Evolutionary conservation across 2,329 filamentous ascomycete species (phyloP), one percentile per base, ranked within the genome.

Genomic region (Epichloe glyceriae): DNA sequence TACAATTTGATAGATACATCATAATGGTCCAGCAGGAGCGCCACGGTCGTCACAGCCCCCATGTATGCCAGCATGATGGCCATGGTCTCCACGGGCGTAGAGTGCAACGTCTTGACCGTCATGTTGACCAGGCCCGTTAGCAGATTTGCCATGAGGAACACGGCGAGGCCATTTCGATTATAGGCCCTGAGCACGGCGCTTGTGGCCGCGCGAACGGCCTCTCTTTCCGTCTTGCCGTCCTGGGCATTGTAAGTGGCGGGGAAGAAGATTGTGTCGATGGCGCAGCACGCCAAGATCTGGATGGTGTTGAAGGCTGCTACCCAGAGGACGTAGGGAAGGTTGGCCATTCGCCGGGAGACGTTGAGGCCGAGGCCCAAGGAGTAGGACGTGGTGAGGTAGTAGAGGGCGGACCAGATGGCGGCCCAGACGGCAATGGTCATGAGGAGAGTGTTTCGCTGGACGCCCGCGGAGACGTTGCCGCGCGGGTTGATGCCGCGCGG

Each of bases 281-380:
- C 64, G 60, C 83, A 89, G 65, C 91, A 95, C 1, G 84, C 74
- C 7, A 87, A 72, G 10, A 98, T 73, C 64, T 95, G 88, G n/a
- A 77, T 74, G 54, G 80, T 83, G 70, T 97, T 98, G 73, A 93
- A 96, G 3, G 88, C 84, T n/a, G 83, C 78, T 7, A 95, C 85
- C 89, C 91, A 97, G 43, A 95, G 73, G 42, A 97, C 78, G 64
- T 98, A 98, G 0, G 93, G 89, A 55, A 96, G 75, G 61, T 98
- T 98, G 8, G 91, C 93, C 52, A 97, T 73, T 1, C 93, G 83
- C 19, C 93, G 84, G 5, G 93, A 97, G 7, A 96, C 88, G 14
- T 75, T 75, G 30, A 95, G 73, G 6, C 81, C 81, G 35, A 88
- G 74, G 5, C 88, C 89, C 56, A 85, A 84, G 11, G 67, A 70